Evolutionary conservation across 148 eudicot genomes (phyloP).

Genomic region (Oxyria digyna): DNA sequence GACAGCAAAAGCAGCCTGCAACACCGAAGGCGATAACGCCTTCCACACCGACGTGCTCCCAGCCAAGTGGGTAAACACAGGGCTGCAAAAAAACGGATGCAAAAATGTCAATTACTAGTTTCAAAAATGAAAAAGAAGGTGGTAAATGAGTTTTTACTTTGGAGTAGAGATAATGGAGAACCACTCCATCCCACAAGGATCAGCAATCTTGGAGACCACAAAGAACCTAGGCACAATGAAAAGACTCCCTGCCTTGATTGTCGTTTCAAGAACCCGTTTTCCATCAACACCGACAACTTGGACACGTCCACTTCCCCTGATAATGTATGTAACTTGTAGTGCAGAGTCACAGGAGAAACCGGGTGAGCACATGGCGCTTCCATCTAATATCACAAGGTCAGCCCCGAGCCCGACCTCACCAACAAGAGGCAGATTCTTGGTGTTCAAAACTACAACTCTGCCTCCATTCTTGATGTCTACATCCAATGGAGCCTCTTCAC

Average conservation of each 20-base stretch:
- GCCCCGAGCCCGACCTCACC: conserved; percentile 80
- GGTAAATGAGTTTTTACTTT: conserved; percentile 31
- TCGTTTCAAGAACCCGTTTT: conserved; percentile 58
- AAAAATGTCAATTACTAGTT: not conserved
- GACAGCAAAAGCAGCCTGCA: conserved; percentile 72
- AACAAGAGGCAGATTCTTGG: conserved; percentile 85
- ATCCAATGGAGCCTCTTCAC: conserved; percentile 76
- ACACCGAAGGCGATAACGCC: conserved; percentile 63
- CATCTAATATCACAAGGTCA: conserved; percentile 64
- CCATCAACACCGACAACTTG: conserved; percentile 81
- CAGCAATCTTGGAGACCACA: conserved; percentile 74
- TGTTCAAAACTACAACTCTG: conserved; percentile 64
- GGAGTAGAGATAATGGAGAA: conserved; percentile 87
- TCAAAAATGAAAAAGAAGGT: not conserved
- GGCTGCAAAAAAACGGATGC: conserved; percentile 29
- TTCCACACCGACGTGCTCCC: conserved; percentile 77
- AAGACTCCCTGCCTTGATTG: conserved; percentile 50
- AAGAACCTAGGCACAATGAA: conserved; percentile 84
- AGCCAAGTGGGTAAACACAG: conserved; percentile 78
- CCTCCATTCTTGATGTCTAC: conserved; percentile 74
- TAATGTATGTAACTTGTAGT: conserved; percentile 66
- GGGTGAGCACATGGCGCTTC: conserved; percentile 73
- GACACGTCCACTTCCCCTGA: conserved; percentile 74
- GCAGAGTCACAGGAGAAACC: conserved; percentile 91
- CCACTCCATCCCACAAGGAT: conserved; percentile 75